Evolutionary conservation across 2,329 filamentous ascomycete species (phyloP).

Genomic region (Pseudocercospora pini-densiflorae): DNA sequence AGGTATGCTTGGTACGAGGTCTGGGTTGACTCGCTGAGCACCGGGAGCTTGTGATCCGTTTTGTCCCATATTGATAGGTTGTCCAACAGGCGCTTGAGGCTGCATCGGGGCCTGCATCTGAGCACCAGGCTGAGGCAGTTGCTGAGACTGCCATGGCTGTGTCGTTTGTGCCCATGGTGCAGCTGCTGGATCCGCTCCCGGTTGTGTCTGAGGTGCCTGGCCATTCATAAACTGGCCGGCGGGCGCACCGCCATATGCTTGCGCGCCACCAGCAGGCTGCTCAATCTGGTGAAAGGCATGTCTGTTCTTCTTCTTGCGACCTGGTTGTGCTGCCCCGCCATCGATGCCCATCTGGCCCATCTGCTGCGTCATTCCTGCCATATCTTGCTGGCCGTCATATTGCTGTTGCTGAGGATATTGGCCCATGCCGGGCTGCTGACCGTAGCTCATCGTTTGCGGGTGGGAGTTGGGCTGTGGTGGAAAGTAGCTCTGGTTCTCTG

Average conservation of each 20-base stretch:
- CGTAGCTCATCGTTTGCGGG: constrained; percentile 28
- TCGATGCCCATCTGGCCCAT: constrained; percentile 77
- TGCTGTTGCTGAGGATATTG: constrained; percentile 21
- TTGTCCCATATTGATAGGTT: constrained; percentile 38
- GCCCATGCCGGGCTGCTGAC: constrained; percentile 30
- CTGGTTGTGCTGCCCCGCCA: constrained; percentile 50
- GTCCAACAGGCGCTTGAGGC: constrained; percentile 28
- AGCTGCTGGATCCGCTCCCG: constrained; percentile 28
- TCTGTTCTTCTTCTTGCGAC: constrained; percentile 83
- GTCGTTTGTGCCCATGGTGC: constrained; percentile 44
- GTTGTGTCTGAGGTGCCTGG: constrained; percentile 34
- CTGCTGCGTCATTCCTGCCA: constrained; percentile 66
- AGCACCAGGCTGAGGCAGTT: constrained; percentile 24
- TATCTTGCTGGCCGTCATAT: constrained; percentile 37
- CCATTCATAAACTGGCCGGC: constrained; percentile 64
- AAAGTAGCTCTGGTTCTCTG: constrained; percentile 48
- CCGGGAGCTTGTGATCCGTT: constrained; percentile 30
- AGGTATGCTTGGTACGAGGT: constrained; percentile 92
- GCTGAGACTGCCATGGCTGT: constrained; percentile 42
- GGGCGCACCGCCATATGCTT: constrained; percentile 71
- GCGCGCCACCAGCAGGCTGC: constrained; percentile 65
- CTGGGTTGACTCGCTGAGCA: constrained; percentile 79
- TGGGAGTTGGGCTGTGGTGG: constrained; percentile 40
- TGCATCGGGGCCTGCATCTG: constrained; percentile 22
- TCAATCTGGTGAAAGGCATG: constrained; percentile 91